Base-by-base conservation (phyloP, 495 filamentous ascomycete genomes). In the Talaromyces thailandensis region DNA sequence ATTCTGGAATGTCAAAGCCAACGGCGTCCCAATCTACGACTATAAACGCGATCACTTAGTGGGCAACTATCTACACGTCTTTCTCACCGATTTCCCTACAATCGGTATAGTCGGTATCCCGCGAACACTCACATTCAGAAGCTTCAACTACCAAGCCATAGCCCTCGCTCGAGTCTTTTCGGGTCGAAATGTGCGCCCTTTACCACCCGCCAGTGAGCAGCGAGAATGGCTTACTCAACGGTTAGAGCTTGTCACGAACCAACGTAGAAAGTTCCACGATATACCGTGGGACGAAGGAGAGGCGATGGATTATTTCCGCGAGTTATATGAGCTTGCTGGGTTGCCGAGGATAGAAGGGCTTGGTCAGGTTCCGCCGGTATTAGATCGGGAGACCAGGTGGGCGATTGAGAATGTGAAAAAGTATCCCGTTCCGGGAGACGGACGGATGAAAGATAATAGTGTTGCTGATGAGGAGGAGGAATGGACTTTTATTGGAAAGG, bases 81-180 rank as follows among this genome's bases (percentile, higher is more conserved):
- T 82, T 65, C 70, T 76, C 58, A 70, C 65, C 7, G 67, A 67
- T 16, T 77, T 75, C 53, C 66, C 74, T 5, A 76, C 71, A 4
- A 65, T 82, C 1, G 79, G 65, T 8, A 64, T 79, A 40, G 71
- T 81, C 0, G 79, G 78, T 1, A 24, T 78, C 4, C 79, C 78
- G 6, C 70, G 76, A 8, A 73, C 71, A 0, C 67, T 82, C 7
- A 81, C 79, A 1, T 82, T 81, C 64, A 67, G 78, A 6, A 72
- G 71, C 48, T 82, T 81, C 65, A 79, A 82, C 64, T 82, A 81
- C 69, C 79, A 82, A 56, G 78, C 78, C 29, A 67, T 81, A 35
- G 77, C 78, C 0, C 67, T 81, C 1, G 78, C 79, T 2, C 73
- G 79, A 8, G 60, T 81, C 9, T 81, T 76, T 64, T 61, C 76